These are phyloP conservation scores for Diaporthe destruens DNA, from an alignment of 2,329 filamentous ascomycete species.

Conservation along the genomic window DNA sequence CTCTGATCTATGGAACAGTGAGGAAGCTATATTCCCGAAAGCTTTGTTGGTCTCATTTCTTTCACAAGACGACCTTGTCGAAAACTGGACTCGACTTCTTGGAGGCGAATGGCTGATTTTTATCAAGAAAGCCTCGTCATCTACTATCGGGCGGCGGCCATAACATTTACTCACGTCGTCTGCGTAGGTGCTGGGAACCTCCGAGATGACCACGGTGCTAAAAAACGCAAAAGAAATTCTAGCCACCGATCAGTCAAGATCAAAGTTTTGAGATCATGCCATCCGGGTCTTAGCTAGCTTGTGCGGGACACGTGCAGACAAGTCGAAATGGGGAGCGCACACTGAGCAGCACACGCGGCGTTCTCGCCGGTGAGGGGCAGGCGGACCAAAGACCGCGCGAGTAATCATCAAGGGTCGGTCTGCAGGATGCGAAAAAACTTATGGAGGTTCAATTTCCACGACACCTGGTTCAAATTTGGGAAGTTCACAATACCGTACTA, in stretches of 20 bases:
- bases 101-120: neutral
- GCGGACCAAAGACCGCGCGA: neutral
- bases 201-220: neutral
- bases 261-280: neutral
- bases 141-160: too few species aligned
- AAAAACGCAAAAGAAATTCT: neutral
- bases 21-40: neutral
- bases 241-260: neutral
- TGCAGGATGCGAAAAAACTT: neutral
- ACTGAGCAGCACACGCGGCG: neutral
- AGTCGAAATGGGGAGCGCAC: neutral
- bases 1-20: neutral
- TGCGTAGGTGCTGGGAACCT: too few species aligned
- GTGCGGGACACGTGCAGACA: neutral
- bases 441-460: neutral
- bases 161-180: too few species aligned
- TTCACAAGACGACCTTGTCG: neutral
- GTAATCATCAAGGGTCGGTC: neutral
- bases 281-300: neutral
- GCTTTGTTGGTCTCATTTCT: neutral
- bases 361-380: slow-evolving; percentile 11
- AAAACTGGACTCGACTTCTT: too few species aligned
- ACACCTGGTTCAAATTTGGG: neutral
- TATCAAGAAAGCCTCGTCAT: too few species aligned
- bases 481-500: neutral